A percentile compares a stretch with the other conserved stretches of the same genome.
phyloP scores from a whole-genome alignment of 108 stramenopile species.

The Nitzschia putrida region DNA sequence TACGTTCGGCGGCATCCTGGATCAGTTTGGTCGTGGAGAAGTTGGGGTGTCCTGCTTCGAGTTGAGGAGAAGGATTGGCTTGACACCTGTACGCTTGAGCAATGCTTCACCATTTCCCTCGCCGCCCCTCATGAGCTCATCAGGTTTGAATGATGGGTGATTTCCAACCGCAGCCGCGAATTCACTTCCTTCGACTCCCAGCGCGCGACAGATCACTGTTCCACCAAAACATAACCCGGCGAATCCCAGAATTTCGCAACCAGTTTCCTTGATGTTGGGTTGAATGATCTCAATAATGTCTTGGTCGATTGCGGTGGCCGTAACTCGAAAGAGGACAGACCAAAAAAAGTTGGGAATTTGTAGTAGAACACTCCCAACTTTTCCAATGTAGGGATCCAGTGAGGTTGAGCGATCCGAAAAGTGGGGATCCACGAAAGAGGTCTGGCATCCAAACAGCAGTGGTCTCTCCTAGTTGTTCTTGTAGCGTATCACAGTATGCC shows the following conservation, averaged over 20 bases:
- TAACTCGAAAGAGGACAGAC: neutral
- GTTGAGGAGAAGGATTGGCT: neutral
- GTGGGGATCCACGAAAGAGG: neutral
- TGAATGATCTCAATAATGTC: constrained; percentile 3
- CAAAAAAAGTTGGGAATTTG: neutral
- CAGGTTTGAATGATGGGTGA: neutral
- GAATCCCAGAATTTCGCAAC: neutral
- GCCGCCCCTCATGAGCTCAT: neutral
- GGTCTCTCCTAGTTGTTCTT: neutral
- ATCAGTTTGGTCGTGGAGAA: neutral
- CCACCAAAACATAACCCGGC: neutral
- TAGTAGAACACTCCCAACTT: neutral
- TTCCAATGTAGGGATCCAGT: neutral
- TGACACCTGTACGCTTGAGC: neutral
- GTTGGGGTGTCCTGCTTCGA: neutral
- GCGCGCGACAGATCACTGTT: neutral
- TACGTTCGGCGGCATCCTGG: neutral
- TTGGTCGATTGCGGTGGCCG: neutral
- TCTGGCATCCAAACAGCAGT: constrained; percentile 1
- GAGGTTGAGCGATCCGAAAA: neutral
- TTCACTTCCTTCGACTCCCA: neutral
- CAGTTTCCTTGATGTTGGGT: neutral
- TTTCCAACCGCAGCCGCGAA: neutral
- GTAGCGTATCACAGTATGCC: neutral
- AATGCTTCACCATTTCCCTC: neutral